Percentiles rank a stretch among this genome's conserved stretches.
Evolutionary conservation across 176 grass and related monocot species (phyloP).

Genomic region (Otatea glauca): DNA sequence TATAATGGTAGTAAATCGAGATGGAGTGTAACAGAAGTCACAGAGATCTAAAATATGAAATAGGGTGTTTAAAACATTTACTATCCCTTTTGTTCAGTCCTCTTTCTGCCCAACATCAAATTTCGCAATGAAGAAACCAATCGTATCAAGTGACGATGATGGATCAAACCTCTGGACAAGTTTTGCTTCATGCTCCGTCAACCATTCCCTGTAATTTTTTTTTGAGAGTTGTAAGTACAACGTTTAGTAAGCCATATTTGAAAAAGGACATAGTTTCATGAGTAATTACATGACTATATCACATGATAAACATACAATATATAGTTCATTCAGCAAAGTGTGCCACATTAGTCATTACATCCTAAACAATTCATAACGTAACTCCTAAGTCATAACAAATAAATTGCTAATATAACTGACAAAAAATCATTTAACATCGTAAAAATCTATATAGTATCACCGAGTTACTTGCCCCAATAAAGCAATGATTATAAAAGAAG

Average conservation of each 20-base stretch:
- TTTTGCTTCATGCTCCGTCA: slow-evolving; percentile 72
- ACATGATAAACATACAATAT: background rate
- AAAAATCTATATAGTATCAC: slow-evolving; percentile 11
- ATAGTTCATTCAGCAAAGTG: slow-evolving; percentile 4
- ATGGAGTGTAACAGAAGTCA: background rate
- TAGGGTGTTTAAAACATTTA: background rate
- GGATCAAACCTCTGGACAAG: slow-evolving; percentile 97
- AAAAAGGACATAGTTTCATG: background rate
- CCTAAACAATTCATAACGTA: slow-evolving; percentile 3
- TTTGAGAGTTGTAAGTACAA: background rate
- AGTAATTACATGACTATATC: background rate
- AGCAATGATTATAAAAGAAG: background rate
- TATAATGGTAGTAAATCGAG: background rate
- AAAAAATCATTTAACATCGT: background rate
- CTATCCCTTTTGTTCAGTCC: background rate
- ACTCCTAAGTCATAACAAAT: background rate
- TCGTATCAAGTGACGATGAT: slow-evolving; percentile 79
- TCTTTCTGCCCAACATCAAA: slow-evolving; percentile 66
- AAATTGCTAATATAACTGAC: background rate
- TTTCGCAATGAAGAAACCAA: slow-evolving; percentile 97
- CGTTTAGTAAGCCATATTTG: background rate
- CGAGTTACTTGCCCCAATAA: background rate
- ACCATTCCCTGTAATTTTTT: slow-evolving; percentile 66
- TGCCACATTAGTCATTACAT: background rate
- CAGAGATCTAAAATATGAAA: background rate